phyloP scores from a whole-genome alignment of 345 rosid species.

The Pseudoturritis turrita region DNA sequence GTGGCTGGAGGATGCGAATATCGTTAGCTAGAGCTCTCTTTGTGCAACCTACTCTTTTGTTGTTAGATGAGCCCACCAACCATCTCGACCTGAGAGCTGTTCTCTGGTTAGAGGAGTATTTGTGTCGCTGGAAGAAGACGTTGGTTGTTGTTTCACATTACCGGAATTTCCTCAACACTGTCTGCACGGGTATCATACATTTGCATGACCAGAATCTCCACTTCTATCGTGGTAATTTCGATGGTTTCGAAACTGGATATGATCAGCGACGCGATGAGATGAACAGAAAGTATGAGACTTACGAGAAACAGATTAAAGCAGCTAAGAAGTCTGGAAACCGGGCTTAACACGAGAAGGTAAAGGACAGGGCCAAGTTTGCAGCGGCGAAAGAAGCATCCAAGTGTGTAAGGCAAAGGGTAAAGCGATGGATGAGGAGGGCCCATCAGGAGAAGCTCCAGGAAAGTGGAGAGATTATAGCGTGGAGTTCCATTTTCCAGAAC shows the following conservation, averaged over 20 bases:
- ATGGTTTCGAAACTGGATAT: conserved; percentile 80
- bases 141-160: conserved; percentile 93
- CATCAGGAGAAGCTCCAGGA: conserved; percentile 63
- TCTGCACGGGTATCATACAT: conserved; percentile 86
- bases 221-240: conserved; percentile 78
- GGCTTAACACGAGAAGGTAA: conserved; percentile 86
- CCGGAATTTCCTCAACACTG: conserved; percentile 88
- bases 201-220: conserved; percentile 83
- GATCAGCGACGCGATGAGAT: conserved; percentile 87
- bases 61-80: conserved; percentile 95
- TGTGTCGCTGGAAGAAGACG: conserved; percentile 91
- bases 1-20: conserved; percentile 99
- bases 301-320: conserved; percentile 79
- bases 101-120: conserved; percentile 89
- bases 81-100: conserved; percentile 95
- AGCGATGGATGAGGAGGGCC: conserved; percentile 63
- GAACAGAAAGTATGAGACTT: conserved; percentile 71
- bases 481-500: conserved; percentile 94
- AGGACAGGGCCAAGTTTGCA: conserved; percentile 64
- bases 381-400: conserved; percentile 80
- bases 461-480: conserved; percentile 93
- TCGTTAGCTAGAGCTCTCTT: conserved; percentile 94
- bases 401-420: conserved; percentile 70
- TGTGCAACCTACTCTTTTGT: conserved; percentile 83
- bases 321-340: conserved; percentile 81